phyloP scores from a whole-genome alignment of 2,329 filamentous ascomycete genomes.

The Verticillium tricorpus region DNA sequence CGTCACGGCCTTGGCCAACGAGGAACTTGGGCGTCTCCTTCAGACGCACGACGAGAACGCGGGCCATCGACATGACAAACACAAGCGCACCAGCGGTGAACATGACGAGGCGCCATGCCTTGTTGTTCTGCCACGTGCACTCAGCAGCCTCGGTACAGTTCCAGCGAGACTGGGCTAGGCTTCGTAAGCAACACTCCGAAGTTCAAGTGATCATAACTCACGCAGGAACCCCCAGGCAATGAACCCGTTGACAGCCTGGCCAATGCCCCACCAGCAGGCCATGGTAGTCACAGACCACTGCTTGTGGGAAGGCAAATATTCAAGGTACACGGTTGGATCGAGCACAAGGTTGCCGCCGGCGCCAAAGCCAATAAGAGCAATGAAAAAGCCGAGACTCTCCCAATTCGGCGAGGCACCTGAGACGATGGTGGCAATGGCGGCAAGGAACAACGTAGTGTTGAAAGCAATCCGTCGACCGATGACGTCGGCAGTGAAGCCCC shows the following conservation, averaged over 20 bases:
- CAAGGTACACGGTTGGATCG: conserved; percentile 50
- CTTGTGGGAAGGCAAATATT: conserved; percentile 43
- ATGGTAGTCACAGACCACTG: conserved; percentile 62
- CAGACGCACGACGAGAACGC: conserved; percentile 49
- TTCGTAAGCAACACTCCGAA: conserved; percentile 28
- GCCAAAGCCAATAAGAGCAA: conserved; percentile 57
- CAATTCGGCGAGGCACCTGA: conserved; percentile 61
- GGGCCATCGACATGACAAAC: conserved; percentile 45
- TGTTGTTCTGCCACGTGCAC: conserved; percentile 39
- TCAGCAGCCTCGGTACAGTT: conserved; percentile 12
- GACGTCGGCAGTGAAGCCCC: conserved; percentile 60
- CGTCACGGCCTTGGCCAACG: conserved; percentile 47
- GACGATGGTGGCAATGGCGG: conserved; percentile 54
- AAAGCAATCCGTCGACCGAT: conserved; percentile 62
- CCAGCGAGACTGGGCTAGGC: conserved; percentile 21
- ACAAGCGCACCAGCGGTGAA: conserved; percentile 42
- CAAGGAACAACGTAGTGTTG: conserved; percentile 57
- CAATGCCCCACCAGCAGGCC: conserved; percentile 40
- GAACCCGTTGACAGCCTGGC: conserved; percentile 36
- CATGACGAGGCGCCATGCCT: conserved; percentile 47
- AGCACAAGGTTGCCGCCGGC: conserved; percentile 61
- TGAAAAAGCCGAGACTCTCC: conserved; percentile 55
- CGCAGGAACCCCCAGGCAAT: conserved; percentile 34
- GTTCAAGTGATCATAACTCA: background rate
- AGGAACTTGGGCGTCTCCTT: conserved; percentile 58